phyloP scores from a whole-genome alignment of 106 monocot genomes.

The Hemerocallis citrina region DNA sequence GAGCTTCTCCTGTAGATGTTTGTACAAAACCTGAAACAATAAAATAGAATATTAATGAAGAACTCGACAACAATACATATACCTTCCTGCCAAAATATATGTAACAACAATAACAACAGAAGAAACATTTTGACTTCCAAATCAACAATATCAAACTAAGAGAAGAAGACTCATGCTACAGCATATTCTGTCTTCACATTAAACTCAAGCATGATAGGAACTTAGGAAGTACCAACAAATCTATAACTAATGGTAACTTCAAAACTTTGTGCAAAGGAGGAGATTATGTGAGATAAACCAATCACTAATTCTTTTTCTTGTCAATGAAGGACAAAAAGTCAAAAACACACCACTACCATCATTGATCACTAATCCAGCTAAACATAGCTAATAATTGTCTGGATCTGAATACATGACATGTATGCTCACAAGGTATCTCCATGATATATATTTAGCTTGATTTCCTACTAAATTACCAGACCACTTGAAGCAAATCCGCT shows the following conservation, averaged over 20 bases:
- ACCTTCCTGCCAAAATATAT: background rate
- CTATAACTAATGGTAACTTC: background rate
- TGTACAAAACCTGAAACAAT: constrained; percentile 77
- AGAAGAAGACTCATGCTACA: background rate
- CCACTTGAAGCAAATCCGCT: background rate
- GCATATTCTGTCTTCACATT: background rate
- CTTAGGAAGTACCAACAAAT: background rate
- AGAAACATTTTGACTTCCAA: background rate
- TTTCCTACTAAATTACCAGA: background rate
- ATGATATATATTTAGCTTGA: background rate
- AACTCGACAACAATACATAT: background rate
- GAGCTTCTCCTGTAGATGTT: constrained; percentile 89
- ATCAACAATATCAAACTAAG: background rate
- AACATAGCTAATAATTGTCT: background rate
- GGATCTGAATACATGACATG: background rate
- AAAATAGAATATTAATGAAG: background rate
- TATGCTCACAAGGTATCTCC: background rate
- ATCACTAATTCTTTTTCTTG: background rate
- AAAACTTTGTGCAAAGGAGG: background rate
- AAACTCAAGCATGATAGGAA: background rate
- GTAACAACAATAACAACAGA: background rate
- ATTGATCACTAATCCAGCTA: background rate
- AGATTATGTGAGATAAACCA: background rate
- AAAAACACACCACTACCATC: background rate
- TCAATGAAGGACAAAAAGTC: too few relatives aligned